A percentile compares a stretch with the other conserved stretches of the same genome.
These are phyloP conservation scores for Murraya koenigii DNA, from an alignment of 345 rosid species.

Conservation along the genomic window DNA sequence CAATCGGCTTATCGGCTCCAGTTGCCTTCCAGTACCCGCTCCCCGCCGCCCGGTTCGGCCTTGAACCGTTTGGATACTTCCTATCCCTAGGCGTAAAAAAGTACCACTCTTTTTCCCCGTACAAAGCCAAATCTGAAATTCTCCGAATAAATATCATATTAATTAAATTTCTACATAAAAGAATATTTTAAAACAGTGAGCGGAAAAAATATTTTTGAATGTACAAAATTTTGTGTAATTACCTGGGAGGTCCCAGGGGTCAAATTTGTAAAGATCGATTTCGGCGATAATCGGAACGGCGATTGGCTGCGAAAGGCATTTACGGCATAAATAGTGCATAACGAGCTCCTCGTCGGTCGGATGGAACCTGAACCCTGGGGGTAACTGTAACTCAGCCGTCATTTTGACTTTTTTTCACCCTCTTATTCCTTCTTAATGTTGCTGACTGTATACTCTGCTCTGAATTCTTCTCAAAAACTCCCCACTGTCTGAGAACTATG, in stretches of 20 bases:
- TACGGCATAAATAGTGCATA: conserved; percentile 77
- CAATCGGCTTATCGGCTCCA: conserved; percentile 97
- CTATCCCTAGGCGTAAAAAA: conserved; percentile 87
- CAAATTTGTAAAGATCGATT: conserved; percentile 72
- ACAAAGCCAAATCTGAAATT: conserved; percentile 57
- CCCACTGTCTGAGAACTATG: not conserved
- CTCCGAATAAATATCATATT: not conserved
- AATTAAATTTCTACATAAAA: not conserved
- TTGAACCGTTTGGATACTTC: conserved; percentile 91
- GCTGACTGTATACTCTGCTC: not conserved
- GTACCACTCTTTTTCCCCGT: conserved; percentile 97
- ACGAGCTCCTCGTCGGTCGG: conserved; percentile 99
- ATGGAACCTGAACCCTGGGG: conserved; percentile 93
- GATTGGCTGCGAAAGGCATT: conserved; percentile 70
- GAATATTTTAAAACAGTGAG: too few relatives aligned
- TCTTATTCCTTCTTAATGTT: not conserved
- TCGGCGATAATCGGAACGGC: conserved; percentile 77
- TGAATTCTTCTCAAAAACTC: not conserved
- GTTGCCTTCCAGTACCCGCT: conserved; percentile 97
- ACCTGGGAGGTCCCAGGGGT: conserved; percentile 98
- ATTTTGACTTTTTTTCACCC: conserved; percentile 23
- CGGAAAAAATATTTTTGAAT: not conserved
- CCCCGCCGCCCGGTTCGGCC: conserved; percentile 94
- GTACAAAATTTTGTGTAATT: not conserved
- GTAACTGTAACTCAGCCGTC: conserved; percentile 54